Evolutionary conservation across 2,329 filamentous ascomycete genomes (phyloP).

Genomic region (Monilinia vaccinii-corymbosi): DNA sequence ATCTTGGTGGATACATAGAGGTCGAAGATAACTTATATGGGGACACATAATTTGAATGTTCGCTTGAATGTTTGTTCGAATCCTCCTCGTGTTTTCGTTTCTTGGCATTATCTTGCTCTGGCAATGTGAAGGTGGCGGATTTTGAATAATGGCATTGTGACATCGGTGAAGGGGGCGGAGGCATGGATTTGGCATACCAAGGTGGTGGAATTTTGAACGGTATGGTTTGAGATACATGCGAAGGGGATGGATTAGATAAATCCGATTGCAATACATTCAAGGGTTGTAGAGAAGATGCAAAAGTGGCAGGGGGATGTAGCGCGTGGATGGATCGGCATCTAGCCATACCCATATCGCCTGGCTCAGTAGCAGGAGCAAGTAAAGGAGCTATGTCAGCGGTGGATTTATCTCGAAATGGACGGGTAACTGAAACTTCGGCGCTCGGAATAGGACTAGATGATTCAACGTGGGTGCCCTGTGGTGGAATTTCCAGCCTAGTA

Average conservation of each 20-base stretch:
- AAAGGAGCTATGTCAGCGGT: no score
- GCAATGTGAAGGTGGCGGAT: not conserved
- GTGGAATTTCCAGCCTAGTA: not conserved
- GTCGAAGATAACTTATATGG: not conserved
- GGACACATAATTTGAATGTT: not conserved
- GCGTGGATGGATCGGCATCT: not conserved
- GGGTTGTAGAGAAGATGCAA: not conserved
- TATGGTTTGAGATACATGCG: not conserved
- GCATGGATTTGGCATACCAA: not conserved
- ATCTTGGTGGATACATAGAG: not conserved
- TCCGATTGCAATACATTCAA: not conserved
- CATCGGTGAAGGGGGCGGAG: not conserved
- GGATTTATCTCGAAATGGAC: not conserved
- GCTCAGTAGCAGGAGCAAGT: not conserved
- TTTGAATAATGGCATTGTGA: not conserved
- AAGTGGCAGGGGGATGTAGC: not conserved
- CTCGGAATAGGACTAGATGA: not conserved
- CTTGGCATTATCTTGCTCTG: not conserved
- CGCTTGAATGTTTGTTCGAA: not conserved
- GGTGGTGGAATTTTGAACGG: not conserved
- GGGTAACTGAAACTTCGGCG: not conserved
- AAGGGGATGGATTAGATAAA: not conserved
- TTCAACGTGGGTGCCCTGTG: not conserved
- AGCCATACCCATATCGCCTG: not conserved
- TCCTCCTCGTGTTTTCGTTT: conserved; percentile 1